A percentile compares a stretch with the other conserved stretches of the same genome.
phyloP scores from a whole-genome alignment of 208 protist species.

The Trypanosoma theileri region DNA sequence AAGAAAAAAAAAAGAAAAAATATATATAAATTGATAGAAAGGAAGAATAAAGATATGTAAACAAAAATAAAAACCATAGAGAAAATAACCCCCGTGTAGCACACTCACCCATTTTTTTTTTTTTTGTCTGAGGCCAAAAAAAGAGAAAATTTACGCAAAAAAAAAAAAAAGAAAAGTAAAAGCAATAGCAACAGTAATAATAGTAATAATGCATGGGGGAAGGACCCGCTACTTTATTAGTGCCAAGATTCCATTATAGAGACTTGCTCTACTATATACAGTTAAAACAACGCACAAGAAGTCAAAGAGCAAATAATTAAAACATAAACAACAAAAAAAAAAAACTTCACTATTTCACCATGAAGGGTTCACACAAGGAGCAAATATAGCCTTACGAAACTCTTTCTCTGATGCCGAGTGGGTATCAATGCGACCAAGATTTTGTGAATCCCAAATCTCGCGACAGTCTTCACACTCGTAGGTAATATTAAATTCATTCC shows the following conservation, averaged over 20 bases:
- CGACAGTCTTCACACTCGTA: constrained; percentile 30
- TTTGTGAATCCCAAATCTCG: constrained; percentile 19
- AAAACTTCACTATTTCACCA: not conserved
- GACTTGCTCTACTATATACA: too few species aligned
- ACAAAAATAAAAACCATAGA: constrained; percentile 9
- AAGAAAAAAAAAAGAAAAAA: constrained; percentile 14
- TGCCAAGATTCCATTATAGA: not conserved
- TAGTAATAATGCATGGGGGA: not conserved
- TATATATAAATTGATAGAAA: constrained; percentile 11
- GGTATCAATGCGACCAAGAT: not conserved
- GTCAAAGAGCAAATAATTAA: not conserved
- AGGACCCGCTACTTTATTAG: not conserved
- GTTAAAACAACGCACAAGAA: not conserved
- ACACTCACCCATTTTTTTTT: not conserved
- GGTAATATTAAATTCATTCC: constrained; percentile 26
- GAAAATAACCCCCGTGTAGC: not conserved
- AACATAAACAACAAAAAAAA: constrained; percentile 3
- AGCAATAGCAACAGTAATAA: not conserved
- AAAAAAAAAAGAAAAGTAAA: constrained; percentile 7
- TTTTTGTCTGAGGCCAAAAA: not conserved
- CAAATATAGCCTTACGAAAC: constrained; percentile 1
- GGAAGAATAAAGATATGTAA: constrained; percentile 7
- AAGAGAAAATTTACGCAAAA: not conserved
- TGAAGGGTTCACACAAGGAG: not conserved
- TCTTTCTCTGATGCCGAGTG: constrained; percentile 4